phyloP scores from a whole-genome alignment of 2,329 filamentous ascomycete species.

The Botrytis elliptica region DNA sequence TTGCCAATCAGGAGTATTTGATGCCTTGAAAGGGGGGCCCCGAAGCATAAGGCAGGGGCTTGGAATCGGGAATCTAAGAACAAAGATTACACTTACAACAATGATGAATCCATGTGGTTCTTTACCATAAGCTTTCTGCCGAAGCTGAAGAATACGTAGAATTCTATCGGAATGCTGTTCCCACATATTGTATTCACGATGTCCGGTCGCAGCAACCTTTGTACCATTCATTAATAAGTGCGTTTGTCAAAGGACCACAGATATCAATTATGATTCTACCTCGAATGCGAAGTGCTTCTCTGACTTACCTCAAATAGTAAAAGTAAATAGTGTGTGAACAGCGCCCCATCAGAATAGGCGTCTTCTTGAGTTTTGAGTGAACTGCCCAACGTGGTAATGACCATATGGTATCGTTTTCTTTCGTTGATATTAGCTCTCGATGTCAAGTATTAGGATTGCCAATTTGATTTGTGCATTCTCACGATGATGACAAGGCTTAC shows the following conservation, averaged over 20 bases:
- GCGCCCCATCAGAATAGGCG: conserved; percentile 54
- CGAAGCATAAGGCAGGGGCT: not conserved
- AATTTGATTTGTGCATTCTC: conserved; percentile 48
- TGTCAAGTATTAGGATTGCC: conserved; percentile 46
- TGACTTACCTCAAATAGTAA: conserved; percentile 53
- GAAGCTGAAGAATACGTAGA: conserved; percentile 48
- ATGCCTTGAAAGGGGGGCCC: not conserved
- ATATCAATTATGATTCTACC: not conserved
- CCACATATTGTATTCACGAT: conserved; percentile 51
- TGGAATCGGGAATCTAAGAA: not conserved
- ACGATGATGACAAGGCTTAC: conserved; percentile 43
- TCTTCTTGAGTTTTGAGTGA: conserved; percentile 48
- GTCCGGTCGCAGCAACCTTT: conserved; percentile 46
- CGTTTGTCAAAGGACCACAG: conserved; percentile 20
- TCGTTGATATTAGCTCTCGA: conserved; percentile 47
- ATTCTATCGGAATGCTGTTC: conserved; percentile 54
- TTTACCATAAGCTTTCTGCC: conserved; percentile 45
- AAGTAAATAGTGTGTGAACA: conserved; percentile 56
- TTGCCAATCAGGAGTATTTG: not conserved
- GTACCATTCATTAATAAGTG: conserved; percentile 28
- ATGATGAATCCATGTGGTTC: conserved; percentile 52
- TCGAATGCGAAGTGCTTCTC: conserved; percentile 5
- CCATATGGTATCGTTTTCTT: conserved; percentile 54
- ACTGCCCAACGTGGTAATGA: conserved; percentile 48
- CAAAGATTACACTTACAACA: conserved; percentile 38